Evolutionary conservation across 768 basidiomycete species (phyloP).

Genomic region (Rhodotorula sphaerocarpa): DNA sequence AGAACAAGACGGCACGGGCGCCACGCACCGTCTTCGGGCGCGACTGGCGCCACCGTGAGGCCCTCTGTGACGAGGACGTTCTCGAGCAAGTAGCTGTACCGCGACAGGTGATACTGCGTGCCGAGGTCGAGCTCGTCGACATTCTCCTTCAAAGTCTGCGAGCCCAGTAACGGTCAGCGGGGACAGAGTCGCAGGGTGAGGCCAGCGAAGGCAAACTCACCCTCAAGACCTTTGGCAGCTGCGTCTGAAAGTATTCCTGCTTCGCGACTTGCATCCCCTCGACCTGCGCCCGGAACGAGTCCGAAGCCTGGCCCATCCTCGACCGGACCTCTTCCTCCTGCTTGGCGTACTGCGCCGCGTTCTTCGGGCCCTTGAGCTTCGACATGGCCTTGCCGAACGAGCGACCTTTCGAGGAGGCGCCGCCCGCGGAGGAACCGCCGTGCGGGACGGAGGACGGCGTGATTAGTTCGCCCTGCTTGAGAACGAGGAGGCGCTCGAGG

Average conservation of each 20-base stretch:
- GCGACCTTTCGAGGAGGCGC: slow-evolving; percentile 18
- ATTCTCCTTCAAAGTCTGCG: slow-evolving; percentile 80
- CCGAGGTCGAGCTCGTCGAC: slow-evolving; percentile 93
- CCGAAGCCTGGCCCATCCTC: slow-evolving; percentile 74
- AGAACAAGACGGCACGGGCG: background rate
- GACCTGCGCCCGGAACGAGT: slow-evolving; percentile 81
- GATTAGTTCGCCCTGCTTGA: slow-evolving; percentile 79
- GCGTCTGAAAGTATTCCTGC: slow-evolving; percentile 97
- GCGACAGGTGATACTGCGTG: slow-evolving; percentile 91
- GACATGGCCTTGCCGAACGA: slow-evolving; percentile 38
- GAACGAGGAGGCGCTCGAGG: slow-evolving; percentile 77
- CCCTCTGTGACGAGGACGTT: slow-evolving; percentile 83
- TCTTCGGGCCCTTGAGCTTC: slow-evolving; percentile 40
- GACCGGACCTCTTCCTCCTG: slow-evolving; percentile 91
- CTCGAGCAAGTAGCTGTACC: slow-evolving; percentile 91
- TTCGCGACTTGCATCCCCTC: slow-evolving; percentile 79
- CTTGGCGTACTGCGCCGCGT: slow-evolving; percentile 58
- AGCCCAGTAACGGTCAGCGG: background rate
- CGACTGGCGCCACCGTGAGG: slow-evolving; percentile 62
- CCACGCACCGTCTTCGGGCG: slow-evolving; percentile 57
- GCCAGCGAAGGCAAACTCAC: slow-evolving; percentile 50
- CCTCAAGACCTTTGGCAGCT: slow-evolving; percentile 82
- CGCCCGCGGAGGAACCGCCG: background rate
- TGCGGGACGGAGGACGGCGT: slow-evolving; percentile 37
- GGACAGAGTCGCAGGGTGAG: background rate